phyloP scores from a whole-genome alignment of 2,329 filamentous ascomycete species.

The Cladophialophora carrionii region DNA sequence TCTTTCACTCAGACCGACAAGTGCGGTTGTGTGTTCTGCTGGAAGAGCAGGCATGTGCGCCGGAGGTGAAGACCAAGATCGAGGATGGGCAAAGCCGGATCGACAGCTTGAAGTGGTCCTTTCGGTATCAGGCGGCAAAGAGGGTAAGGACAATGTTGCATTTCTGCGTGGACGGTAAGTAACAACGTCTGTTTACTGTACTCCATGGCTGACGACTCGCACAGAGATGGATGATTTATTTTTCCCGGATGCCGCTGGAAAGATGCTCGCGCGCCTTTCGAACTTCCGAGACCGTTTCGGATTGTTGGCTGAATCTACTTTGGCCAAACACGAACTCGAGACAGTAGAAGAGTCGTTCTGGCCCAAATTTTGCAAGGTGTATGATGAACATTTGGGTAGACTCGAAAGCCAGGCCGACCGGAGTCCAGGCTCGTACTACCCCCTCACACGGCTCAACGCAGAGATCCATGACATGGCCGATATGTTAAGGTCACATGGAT shows the following conservation, averaged over 20 bases:
- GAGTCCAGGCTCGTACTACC: neutral
- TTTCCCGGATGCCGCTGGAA: neutral
- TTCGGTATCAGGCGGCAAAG: too few species aligned
- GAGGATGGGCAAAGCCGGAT: too few species aligned
- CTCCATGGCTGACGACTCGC: neutral
- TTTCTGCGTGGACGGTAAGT: too few species aligned
- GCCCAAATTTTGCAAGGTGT: neutral
- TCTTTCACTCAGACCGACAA: neutral
- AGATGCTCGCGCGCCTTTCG: neutral
- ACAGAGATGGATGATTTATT: neutral
- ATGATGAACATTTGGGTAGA: neutral
- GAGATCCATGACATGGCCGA: neutral
- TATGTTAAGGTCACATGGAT: neutral
- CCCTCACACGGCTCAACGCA: neutral
- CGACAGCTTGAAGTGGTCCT: too few species aligned
- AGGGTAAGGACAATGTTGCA: too few species aligned
- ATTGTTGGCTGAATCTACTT: neutral
- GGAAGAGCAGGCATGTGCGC: too few species aligned
- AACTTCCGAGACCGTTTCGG: neutral
- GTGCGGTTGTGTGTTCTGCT: too few species aligned
- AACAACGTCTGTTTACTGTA: neutral
- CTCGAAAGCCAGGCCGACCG: neutral
- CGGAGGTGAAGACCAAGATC: too few species aligned
- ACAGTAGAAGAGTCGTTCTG: neutral
- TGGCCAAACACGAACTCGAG: neutral